Percentiles rank a stretch among this genome's conserved stretches.
Evolutionary conservation across 768 basidiomycete genomes (phyloP).

Genomic region (Exsudoporus frostii): DNA sequence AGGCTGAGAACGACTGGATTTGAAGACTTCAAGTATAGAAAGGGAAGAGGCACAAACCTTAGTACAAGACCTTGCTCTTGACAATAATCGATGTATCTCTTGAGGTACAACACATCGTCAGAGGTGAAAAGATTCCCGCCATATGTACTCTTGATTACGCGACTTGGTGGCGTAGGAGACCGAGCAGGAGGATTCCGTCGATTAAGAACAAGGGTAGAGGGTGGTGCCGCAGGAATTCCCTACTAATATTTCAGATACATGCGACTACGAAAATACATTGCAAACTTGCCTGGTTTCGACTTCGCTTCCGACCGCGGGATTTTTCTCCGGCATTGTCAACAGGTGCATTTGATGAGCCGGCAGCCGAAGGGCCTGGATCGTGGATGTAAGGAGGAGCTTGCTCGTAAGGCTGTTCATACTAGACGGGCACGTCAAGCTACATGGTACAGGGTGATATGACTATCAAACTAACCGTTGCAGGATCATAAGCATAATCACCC

Average conservation of each 20-base stretch:
- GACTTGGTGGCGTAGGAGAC: constrained; percentile 79
- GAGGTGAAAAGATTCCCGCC: constrained; percentile 85
- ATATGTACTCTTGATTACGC: constrained; percentile 86
- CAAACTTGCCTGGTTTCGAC: constrained; percentile 49
- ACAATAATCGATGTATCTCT: constrained; percentile 88
- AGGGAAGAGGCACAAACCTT: constrained; percentile 43
- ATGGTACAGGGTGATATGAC: background rate
- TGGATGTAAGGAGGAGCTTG: constrained; percentile 55
- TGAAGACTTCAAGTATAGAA: constrained; percentile 26
- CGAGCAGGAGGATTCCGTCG: constrained; percentile 64
- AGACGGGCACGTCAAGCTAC: constrained; percentile 7
- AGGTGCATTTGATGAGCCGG: constrained; percentile 38
- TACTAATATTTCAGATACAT: constrained; percentile 23
- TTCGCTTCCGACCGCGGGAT: constrained; percentile 67
- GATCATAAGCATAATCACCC: constrained; percentile 53
- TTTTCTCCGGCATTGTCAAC: constrained; percentile 37
- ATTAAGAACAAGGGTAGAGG: constrained; percentile 64
- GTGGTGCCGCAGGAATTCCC: constrained; percentile 63
- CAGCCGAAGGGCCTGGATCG: constrained; percentile 46
- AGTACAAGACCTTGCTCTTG: constrained; percentile 83
- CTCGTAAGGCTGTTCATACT: constrained; percentile 60
- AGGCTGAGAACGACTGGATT: constrained; percentile 30
- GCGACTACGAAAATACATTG: background rate
- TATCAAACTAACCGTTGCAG: constrained; percentile 40
- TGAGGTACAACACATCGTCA: constrained; percentile 79